Evolutionary conservation across 805 yeast species (phyloP).

Genomic region (Kurtzmaniella fragi): DNA sequence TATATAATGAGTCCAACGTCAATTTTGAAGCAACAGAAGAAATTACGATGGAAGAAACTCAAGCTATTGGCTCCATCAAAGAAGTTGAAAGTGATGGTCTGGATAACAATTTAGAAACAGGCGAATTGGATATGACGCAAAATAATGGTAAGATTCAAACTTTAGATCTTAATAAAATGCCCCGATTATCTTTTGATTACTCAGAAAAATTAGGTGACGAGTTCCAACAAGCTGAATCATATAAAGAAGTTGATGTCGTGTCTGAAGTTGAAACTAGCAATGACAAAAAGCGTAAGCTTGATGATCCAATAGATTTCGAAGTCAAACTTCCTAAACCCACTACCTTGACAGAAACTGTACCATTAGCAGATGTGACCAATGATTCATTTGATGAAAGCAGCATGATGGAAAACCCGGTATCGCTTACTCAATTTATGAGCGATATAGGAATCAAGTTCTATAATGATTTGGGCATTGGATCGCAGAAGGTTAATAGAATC

Average conservation of each 20-base stretch:
- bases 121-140: constrained; percentile 9
- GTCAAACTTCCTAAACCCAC: neutral
- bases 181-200: neutral
- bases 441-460: constrained; percentile 40
- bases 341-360: constrained; percentile 19
- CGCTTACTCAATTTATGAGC: constrained; percentile 32
- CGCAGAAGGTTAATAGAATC: constrained; percentile 17
- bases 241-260: too few species aligned
- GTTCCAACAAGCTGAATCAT: too few species aligned
- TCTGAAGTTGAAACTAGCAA: neutral
- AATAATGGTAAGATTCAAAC: neutral
- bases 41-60: constrained; percentile 3
- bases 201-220: too few species aligned
- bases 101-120: neutral
- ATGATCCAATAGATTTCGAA: neutral
- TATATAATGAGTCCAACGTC: neutral
- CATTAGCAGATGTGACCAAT: constrained; percentile 17
- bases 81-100: too few species aligned
- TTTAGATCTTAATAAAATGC: neutral
- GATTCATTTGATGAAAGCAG: constrained; percentile 11
- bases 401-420: constrained; percentile 25
- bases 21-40: neutral
- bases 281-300: neutral
- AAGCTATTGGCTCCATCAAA: neutral
- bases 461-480: constrained; percentile 40